Percentiles rank a stretch among this genome's conserved stretches.
phyloP scores from a whole-genome alignment of 1,284 basidiomycete species.

The Cerrena zonata region DNA sequence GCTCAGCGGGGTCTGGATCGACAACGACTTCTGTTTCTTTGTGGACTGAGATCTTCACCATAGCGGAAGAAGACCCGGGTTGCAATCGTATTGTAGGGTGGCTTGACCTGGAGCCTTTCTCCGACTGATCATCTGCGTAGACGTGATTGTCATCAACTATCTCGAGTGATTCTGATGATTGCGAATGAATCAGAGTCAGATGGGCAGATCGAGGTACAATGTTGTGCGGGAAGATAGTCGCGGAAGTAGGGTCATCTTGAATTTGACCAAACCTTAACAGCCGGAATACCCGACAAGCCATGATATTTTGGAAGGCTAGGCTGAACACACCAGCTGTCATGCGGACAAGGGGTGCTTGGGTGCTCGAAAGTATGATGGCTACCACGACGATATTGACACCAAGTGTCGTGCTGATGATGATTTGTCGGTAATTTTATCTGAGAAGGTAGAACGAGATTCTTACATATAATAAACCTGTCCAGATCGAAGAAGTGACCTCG shows the following conservation, averaged over 20 bases:
- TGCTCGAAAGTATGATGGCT: constrained; percentile 16
- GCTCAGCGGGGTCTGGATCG: too few relatives aligned
- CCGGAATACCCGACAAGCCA: constrained; percentile 27
- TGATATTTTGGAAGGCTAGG: constrained; percentile 21
- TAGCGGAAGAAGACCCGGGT: too few relatives aligned
- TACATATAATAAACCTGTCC: constrained; percentile 3
- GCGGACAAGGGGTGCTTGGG: constrained; percentile 14
- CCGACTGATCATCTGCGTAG: not conserved
- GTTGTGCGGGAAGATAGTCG: not conserved
- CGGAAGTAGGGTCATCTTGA: not conserved
- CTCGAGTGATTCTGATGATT: not conserved
- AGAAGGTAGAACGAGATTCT: not conserved
- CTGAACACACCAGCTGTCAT: constrained; percentile 21
- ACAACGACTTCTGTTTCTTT: not conserved
- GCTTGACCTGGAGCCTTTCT: not conserved
- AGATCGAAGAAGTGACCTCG: not conserved
- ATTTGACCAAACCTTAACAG: constrained; percentile 15
- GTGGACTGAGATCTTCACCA: not conserved
- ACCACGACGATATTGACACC: constrained; percentile 16
- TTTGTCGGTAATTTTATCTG: too few relatives aligned
- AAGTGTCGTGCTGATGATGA: constrained; percentile 20
- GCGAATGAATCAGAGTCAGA: not conserved
- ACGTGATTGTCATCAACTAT: not conserved
- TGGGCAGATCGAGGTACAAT: not conserved
- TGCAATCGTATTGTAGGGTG: too few relatives aligned